phyloP scores from a whole-genome alignment of 2,329 filamentous ascomycete species.

The Phymatotrichopsis omnivora region DNA sequence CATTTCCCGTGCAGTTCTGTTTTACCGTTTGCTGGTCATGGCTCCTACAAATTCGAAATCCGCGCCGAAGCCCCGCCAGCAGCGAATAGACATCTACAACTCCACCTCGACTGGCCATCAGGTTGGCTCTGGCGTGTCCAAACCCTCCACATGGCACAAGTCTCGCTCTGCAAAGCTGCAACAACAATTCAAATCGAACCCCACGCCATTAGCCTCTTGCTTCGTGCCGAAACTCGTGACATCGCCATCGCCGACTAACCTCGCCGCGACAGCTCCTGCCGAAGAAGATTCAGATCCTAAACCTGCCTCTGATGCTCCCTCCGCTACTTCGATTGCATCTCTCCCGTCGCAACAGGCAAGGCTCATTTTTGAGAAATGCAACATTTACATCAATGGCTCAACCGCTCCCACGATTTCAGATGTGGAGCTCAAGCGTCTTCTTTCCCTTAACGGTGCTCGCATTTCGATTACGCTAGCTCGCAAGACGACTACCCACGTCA shows the following conservation, averaged over 20 bases:
- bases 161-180: slow-evolving; percentile 23
- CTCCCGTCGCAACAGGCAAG: slow-evolving; percentile 9
- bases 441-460: slow-evolving; percentile 62
- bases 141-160: slow-evolving; percentile 22
- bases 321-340: not conserved
- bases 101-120: slow-evolving; percentile 27
- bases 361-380: slow-evolving; percentile 58
- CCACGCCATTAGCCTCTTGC: slow-evolving; percentile 11
- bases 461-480: slow-evolving; percentile 62
- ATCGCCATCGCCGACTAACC: not conserved
- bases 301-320: not conserved
- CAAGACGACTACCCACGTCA: slow-evolving; percentile 72
- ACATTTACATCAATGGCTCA: slow-evolving; percentile 79
- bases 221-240: not conserved
- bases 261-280: not conserved
- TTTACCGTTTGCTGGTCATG: too few species aligned
- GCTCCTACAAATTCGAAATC: slow-evolving; percentile 6
- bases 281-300: not conserved
- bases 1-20: too few species aligned
- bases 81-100: slow-evolving; percentile 20
- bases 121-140: slow-evolving; percentile 23
- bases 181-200: slow-evolving; percentile 20
- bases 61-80: slow-evolving; percentile 10
- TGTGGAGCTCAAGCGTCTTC: slow-evolving; percentile 69
- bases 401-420: slow-evolving; percentile 74